Conservation (phyloP, 257 asterid genomes). For the Solanum piurae region DNA sequence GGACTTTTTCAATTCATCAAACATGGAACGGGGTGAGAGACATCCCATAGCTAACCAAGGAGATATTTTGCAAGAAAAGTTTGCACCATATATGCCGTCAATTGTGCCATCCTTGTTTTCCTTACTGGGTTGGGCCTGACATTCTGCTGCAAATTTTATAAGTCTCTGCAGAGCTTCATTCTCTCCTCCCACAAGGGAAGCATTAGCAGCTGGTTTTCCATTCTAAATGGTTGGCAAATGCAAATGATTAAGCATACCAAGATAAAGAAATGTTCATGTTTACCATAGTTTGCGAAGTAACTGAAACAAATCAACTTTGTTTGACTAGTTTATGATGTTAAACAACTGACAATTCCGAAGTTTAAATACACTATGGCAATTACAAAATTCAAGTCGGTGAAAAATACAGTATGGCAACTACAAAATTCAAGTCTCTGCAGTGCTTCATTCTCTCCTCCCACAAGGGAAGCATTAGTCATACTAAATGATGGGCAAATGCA, state of each 20-base stretch:
- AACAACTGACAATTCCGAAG: not conserved
- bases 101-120: conserved; percentile 45
- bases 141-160: conserved; percentile 57
- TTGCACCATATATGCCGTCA: conserved; percentile 85
- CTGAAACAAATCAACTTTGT: not conserved
- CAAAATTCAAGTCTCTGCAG: conserved; percentile 48
- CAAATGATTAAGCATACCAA: not conserved
- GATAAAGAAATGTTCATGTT: not conserved
- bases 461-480: conserved; percentile 62
- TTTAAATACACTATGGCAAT: not conserved
- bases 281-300: not conserved
- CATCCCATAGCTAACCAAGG: conserved; percentile 99
- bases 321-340: not conserved
- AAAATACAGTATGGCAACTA: not conserved
- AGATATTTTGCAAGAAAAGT: conserved; percentile 89
- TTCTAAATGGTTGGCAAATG: conserved; percentile 26
- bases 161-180: conserved; percentile 88
- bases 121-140: conserved; percentile 51
- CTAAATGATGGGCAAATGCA: conserved; percentile 17
- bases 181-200: conserved; percentile 89
- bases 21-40: conserved; percentile 97
- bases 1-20: conserved; percentile 78
- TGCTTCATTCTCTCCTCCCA: conserved; percentile 95
- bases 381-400: not conserved
- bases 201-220: conserved; percentile 52